Evolutionary conservation across 2,329 filamentous ascomycete species (phyloP), one percentile per base, ranked within the genome.

Genomic region (Coniosporium tulheliwenetii): DNA sequence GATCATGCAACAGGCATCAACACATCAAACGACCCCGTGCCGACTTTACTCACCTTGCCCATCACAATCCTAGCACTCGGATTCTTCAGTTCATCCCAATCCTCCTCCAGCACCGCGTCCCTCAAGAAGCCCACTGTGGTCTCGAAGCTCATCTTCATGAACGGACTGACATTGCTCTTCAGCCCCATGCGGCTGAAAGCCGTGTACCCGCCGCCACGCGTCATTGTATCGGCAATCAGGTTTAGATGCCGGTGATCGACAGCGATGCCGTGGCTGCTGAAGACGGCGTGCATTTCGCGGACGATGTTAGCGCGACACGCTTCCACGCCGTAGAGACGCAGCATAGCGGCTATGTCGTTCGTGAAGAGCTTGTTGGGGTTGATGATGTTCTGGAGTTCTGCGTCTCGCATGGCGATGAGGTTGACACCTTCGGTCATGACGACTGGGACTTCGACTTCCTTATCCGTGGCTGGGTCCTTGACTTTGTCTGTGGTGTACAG

Each of bases 121-220:
- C 83, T 87, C 53, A 98, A 70, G 68, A 95, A 95, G 1, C 82
- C 80, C 33, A 96, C 74, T 2, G 91, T 98, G 3, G 91, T 98
- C 72, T 98, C 91, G 65, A 96, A 98, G 60, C 85, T 93, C 89
- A 96, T 96, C 72, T 96, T 96, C 63, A 91, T 89, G 51, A 98
- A 89, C 0, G 91, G 86, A 49, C 80, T 87, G 26, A 89, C 80
- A 53, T 85, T 87, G 48, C 83, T 79, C 55, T 77, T 79, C 45
- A 98, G 68, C 1, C 89, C 91, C 56, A 84, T 93, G 38, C 91
- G 81, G 63, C 85, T 94, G 66, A 98, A 98, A 1, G 91, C 80
- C 38, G 79, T 82, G 65, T 93, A 98, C 1, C 77, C 79, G 48
- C 91, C 91, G 44, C 79, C 80, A 40, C 89, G 75, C n/a, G 91